Conservation (phyloP, 495 filamentous ascomycete genomes). For the Xylaria intraflava region DNA sequence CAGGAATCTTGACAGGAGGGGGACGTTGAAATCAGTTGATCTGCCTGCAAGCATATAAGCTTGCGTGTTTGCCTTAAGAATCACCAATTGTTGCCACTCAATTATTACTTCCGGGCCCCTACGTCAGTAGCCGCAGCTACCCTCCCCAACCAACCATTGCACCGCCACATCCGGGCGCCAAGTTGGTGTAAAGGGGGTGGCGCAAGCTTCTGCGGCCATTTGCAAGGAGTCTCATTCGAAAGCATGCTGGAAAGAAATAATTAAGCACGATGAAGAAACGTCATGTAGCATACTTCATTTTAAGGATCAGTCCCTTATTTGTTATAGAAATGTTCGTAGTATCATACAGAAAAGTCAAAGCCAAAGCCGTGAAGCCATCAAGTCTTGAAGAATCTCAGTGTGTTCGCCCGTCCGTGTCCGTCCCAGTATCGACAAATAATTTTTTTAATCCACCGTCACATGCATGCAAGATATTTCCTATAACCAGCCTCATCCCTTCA, state of each 20-base stretch:
- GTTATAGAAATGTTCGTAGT: neutral
- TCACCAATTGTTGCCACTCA: neutral
- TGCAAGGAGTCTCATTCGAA: neutral
- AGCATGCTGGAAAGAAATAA: neutral
- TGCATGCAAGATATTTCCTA: neutral
- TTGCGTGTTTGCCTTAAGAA: too few species aligned
- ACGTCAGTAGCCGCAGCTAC: constrained; percentile 1
- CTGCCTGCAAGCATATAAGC: too few species aligned
- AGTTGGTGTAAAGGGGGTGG: neutral
- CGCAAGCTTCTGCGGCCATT: neutral
- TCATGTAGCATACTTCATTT: neutral
- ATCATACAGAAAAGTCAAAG: neutral
- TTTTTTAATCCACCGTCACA: neutral
- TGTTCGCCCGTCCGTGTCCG: neutral
- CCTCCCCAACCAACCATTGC: neutral
- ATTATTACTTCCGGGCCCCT: too few species aligned
- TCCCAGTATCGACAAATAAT: too few species aligned
- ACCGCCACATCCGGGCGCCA: constrained; percentile 1
- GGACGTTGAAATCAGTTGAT: too few species aligned
- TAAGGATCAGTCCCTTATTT: neutral
- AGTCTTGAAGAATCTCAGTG: neutral
- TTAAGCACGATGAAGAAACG: neutral
- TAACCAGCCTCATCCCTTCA: neutral
- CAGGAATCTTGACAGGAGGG: too few species aligned
- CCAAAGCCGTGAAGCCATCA: neutral